phyloP scores from a whole-genome alignment of 495 filamentous ascomycete species.

The Lasiosphaeris hirsuta region DNA sequence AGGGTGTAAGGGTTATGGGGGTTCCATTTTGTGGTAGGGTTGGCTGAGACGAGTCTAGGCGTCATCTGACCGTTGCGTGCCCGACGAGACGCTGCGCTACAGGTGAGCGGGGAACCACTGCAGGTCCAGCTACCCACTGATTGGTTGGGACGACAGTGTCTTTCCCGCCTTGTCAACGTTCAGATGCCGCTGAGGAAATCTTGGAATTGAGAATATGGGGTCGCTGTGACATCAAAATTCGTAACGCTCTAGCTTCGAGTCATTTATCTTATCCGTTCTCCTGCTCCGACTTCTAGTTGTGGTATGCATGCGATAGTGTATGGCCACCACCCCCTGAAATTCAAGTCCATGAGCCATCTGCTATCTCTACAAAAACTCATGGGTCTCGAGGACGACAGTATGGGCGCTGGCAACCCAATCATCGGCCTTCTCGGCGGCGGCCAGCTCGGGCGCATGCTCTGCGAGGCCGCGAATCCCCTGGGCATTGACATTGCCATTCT shows the following conservation, averaged over 20 bases:
- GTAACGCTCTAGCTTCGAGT: constrained; percentile 1
- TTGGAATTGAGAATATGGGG: neutral
- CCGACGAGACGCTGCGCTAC: neutral
- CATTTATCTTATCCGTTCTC: constrained; percentile 3
- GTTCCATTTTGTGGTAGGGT: too few species aligned
- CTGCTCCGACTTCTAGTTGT: neutral
- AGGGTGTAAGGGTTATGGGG: too few species aligned
- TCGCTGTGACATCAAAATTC: constrained; percentile 19
- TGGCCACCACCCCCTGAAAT: constrained; percentile 13
- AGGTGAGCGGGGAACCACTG: neutral
- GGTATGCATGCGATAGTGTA: constrained; percentile 14
- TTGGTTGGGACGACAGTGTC: neutral
- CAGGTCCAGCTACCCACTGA: constrained; percentile 5
- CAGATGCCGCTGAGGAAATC: neutral
- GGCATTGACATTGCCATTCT: constrained; percentile 79
- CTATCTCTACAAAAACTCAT: constrained; percentile 13
- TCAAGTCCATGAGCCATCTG: constrained; percentile 18
- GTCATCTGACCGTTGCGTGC: neutral
- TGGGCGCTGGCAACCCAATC: constrained; percentile 30
- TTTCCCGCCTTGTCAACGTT: too few species aligned
- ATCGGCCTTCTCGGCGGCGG: constrained; percentile 53
- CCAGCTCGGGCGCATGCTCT: constrained; percentile 93
- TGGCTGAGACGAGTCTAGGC: too few species aligned
- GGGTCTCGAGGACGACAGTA: constrained; percentile 14
- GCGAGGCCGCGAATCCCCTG: constrained; percentile 81